These are phyloP conservation scores for Cicer bijugum DNA, from an alignment of 306 rosid species.

Conservation along the genomic window DNA sequence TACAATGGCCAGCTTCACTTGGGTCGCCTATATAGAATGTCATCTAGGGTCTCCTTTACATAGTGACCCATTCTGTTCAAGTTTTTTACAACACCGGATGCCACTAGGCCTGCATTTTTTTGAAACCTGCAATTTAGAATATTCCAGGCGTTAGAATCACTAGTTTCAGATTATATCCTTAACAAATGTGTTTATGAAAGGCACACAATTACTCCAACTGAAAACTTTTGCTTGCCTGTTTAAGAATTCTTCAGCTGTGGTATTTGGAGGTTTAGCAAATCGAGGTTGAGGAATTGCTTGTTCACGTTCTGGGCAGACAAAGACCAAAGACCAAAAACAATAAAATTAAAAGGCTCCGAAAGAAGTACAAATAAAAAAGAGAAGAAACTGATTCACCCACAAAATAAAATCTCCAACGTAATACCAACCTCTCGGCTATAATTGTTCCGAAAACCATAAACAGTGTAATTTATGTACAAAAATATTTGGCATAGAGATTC, in stretches of 20 bases:
- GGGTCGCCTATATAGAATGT: conserved; percentile 71
- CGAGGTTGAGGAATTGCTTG: conserved; percentile 59
- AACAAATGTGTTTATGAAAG: not conserved
- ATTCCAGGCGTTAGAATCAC: conserved; percentile 28
- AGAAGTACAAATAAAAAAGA: conserved; percentile 8
- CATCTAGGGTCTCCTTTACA: conserved; percentile 67
- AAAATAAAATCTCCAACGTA: conserved; percentile 24
- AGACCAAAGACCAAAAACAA: conserved; percentile 29
- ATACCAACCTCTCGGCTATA: not conserved
- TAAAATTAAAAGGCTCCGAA: not conserved
- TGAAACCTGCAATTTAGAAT: conserved; percentile 62
- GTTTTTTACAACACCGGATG: conserved; percentile 77
- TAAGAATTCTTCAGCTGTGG: conserved; percentile 65
- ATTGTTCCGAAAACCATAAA: not conserved
- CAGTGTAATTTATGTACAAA: not conserved
- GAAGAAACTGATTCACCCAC: conserved; percentile 8
- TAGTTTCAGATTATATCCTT: not conserved
- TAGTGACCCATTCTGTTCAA: conserved; percentile 70
- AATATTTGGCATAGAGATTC: conserved; percentile 19
- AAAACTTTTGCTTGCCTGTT: conserved; percentile 66
- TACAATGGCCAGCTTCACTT: conserved; percentile 51
- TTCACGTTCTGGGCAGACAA: conserved; percentile 50
- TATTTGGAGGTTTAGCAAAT: conserved; percentile 57
- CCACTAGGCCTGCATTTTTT: conserved; percentile 81
- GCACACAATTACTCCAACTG: not conserved